A percentile compares a stretch with the other conserved stretches of the same genome.
These are phyloP conservation scores for Helminthosporium solani DNA, from an alignment of 2,329 filamentous ascomycete genomes.

Conservation along the genomic window DNA sequence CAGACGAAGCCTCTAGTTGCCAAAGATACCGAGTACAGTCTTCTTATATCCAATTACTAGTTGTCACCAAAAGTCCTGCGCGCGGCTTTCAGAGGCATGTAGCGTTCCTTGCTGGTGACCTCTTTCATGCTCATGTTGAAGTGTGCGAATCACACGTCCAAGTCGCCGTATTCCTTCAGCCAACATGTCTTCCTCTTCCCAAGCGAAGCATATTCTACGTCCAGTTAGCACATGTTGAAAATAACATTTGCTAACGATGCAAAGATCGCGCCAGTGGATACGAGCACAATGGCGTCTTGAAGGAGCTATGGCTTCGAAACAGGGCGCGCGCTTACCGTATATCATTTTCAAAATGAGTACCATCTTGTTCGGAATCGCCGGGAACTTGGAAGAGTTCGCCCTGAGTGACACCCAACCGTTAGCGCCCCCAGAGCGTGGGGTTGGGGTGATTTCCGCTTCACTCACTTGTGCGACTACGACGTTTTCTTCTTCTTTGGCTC, in stretches of 20 bases:
- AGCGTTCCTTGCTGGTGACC: slow-evolving; percentile 13
- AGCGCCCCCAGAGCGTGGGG: slow-evolving; percentile 13
- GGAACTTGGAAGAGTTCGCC: slow-evolving; percentile 67
- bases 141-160: slow-evolving; percentile 49
- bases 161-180: slow-evolving; percentile 68
- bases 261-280: background rate
- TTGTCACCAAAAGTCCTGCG: slow-evolving; percentile 37
- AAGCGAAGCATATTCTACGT: slow-evolving; percentile 36
- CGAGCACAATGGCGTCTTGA: background rate
- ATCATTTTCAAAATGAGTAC: slow-evolving; percentile 57
- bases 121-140: slow-evolving; percentile 35
- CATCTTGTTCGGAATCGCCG: slow-evolving; percentile 48
- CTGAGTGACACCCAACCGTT: slow-evolving; percentile 39
- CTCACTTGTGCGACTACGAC: slow-evolving; percentile 61
- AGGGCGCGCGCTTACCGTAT: slow-evolving; percentile 19
- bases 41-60: too few relatives aligned
- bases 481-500: slow-evolving; percentile 62
- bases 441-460: slow-evolving; percentile 2
- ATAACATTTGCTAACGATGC: background rate
- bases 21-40: too few relatives aligned
- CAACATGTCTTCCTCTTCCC: slow-evolving; percentile 67
- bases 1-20: too few relatives aligned
- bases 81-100: slow-evolving; percentile 17
- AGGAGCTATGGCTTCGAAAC: slow-evolving; percentile 8
- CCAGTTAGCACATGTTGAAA: slow-evolving; percentile 4